Evolutionary conservation across 768 basidiomycete species (phyloP), one percentile per base, ranked within the genome.

Genomic region (Lactarius pseudohatsudake): DNA sequence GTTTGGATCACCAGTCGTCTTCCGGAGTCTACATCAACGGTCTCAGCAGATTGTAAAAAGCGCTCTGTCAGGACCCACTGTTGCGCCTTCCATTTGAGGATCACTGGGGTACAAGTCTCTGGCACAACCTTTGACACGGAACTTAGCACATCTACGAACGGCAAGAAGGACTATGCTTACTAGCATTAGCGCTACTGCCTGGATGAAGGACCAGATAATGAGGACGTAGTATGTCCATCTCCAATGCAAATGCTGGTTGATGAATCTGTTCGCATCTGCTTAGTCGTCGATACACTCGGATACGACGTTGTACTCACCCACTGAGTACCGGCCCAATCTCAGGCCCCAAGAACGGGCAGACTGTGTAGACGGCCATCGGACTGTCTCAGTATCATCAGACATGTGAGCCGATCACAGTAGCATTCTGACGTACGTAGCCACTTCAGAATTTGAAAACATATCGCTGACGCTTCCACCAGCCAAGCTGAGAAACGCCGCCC

Each of bases 201-300:
- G 81, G 3, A 76, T 76, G 57, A 83, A 85, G 0, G 83, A 79
- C 93, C 92, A 94, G 26, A 89, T 89, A 2, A 87, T 67, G 64
- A 88, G 74, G 18, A 89, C 76, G 64, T 86, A 85, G 76, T 87
- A 94, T 0, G 90, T 91, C 92, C 91, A 94, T 66, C 89, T 76
- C 90, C 89, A 90, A 56, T 81, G 71, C 1, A 81, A 67, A 69
- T 87, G 78, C 84, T 90, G 67, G 16, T 54, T 62, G 32, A 63
- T 22, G 13, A 70, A 71, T 2, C 58, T 65, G 47, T 13, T 22
- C 26, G 47, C 16, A 6, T 57, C 3, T 32, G 20, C 22, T 15
- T 43, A 15, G 50, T 28, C 22, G 15, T 15, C 36, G 26, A 61
- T 6, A 38, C 20, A 10, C 32, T 10, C 8, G 18, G n/a, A 40